These are phyloP conservation scores for Scenedesmus sp. DNA, from an alignment of 163 green algal species.

Conservation along the genomic window DNA sequence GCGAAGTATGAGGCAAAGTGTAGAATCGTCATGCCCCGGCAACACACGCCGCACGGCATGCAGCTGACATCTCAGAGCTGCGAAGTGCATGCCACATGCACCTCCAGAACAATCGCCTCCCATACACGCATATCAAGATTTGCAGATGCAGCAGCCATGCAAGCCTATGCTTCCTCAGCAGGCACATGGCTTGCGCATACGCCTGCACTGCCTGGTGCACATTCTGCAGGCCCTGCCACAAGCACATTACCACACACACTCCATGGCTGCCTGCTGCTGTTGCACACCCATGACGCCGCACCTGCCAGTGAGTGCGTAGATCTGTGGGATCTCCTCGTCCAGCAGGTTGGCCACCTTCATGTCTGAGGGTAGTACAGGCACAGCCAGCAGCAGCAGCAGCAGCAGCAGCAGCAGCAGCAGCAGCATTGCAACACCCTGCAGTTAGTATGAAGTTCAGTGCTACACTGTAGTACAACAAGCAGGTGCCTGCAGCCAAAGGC, in stretches of 20 bases:
- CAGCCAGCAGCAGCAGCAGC: neutral
- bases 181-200: neutral
- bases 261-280: neutral
- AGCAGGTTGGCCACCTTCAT: constrained; percentile 89
- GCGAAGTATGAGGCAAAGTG: constrained; percentile 49
- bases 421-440: neutral
- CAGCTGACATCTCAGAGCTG: neutral
- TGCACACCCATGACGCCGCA: neutral
- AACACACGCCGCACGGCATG: neutral
- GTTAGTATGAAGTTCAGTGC: too few relatives aligned
- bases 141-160: neutral
- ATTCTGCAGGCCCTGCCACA: neutral
- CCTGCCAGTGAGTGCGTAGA: constrained; percentile 80
- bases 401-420: neutral
- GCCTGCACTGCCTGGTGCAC: neutral
- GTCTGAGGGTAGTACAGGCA: constrained; percentile 23
- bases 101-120: too few relatives aligned
- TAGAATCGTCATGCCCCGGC: constrained; percentile 19
- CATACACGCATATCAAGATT: neutral
- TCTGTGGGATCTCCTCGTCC: constrained; percentile 90
- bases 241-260: neutral
- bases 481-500: neutral
- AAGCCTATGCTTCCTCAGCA: neutral
- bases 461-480: neutral
- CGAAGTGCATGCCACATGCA: neutral